Conservation (phyloP, 2,329 filamentous ascomycete species). For the Dothidotthia symphoricarpi region DNA sequence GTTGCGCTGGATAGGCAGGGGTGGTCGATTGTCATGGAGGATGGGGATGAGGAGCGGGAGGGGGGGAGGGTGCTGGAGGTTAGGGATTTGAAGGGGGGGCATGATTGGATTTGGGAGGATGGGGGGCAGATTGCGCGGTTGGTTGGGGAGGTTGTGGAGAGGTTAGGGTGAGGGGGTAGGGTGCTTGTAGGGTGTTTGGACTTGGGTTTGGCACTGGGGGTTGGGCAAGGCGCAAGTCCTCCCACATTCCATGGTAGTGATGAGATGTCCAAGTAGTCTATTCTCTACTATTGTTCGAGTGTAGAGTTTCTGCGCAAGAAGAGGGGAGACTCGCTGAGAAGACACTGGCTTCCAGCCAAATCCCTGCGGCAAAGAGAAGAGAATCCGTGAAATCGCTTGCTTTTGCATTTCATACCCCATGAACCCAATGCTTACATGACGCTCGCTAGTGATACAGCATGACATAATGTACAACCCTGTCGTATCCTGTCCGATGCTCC, state of each 20-base stretch:
- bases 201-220: too few species aligned
- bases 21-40: conserved; percentile 33
- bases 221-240: too few species aligned
- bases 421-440: conserved; percentile 20
- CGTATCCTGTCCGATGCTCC: conserved; percentile 1
- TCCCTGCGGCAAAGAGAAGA: too few species aligned
- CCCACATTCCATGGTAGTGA: too few species aligned
- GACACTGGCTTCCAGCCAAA: too few species aligned
- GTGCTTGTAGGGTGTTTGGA: conserved; percentile 2
- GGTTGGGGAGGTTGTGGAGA: conserved; percentile 28
- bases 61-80: conserved; percentile 37
- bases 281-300: conserved; percentile 12
- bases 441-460: conserved; percentile 32
- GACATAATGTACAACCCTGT: conserved; percentile 32
- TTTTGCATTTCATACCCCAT: conserved; percentile 19
- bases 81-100: conserved; percentile 55
- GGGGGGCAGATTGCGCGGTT: conserved; percentile 56
- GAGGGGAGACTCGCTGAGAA: too few species aligned
- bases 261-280: too few species aligned
- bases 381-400: conserved; percentile 8
- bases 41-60: conserved; percentile 27
- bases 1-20: conserved; percentile 48
- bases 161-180: conserved; percentile 7
- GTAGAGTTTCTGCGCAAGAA: conserved; percentile 9
- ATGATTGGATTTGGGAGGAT: conserved; percentile 64